These are phyloP conservation scores for Cercophora newfieldiana DNA, from an alignment of 495 filamentous ascomycete genomes.

Conservation along the genomic window DNA sequence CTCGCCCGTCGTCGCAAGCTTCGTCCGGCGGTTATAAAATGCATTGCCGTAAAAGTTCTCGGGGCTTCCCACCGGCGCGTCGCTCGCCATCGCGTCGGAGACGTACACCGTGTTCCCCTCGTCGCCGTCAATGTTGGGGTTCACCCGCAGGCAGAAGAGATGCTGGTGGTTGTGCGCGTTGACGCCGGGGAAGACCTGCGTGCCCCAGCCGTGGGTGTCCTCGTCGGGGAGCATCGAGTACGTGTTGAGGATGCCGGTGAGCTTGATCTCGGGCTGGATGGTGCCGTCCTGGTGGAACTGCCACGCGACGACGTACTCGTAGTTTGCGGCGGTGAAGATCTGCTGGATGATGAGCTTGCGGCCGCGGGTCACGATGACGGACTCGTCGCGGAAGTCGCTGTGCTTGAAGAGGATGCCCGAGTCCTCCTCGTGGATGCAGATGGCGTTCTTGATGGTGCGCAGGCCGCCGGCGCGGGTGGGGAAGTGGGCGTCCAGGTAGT, in stretches of 20 bases:
- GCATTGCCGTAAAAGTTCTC: constrained; percentile 93
- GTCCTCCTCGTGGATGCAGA: constrained; percentile 97
- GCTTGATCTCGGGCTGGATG: constrained; percentile 90
- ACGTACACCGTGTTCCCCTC: constrained; percentile 83
- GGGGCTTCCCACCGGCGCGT: constrained; percentile 69
- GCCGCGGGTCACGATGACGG: constrained; percentile 80
- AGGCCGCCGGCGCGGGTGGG: constrained; percentile 76
- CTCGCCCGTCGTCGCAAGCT: constrained; percentile 70
- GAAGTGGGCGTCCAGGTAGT: constrained; percentile 83
- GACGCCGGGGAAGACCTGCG: constrained; percentile 67
- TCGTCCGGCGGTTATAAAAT: constrained; percentile 89
- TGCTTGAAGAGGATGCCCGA: constrained; percentile 94
- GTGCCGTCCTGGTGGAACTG: constrained; percentile 93
- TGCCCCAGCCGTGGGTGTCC: constrained; percentile 87
- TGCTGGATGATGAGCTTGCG: constrained; percentile 89
- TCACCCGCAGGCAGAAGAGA: constrained; percentile 87
- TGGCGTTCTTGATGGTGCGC: constrained; percentile 87
- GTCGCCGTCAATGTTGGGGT: constrained; percentile 89
- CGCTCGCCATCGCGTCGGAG: constrained; percentile 66
- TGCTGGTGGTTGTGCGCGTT: constrained; percentile 88
- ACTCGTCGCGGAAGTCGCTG: constrained; percentile 90
- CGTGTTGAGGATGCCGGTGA: constrained; percentile 94
- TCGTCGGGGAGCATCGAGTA: constrained; percentile 83
- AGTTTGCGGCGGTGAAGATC: constrained; percentile 95
- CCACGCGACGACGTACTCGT: constrained; percentile 94